These are phyloP conservation scores for Halophytophthora batemanensis DNA, from an alignment of 352 stramenopile species.

Conservation along the genomic window DNA sequence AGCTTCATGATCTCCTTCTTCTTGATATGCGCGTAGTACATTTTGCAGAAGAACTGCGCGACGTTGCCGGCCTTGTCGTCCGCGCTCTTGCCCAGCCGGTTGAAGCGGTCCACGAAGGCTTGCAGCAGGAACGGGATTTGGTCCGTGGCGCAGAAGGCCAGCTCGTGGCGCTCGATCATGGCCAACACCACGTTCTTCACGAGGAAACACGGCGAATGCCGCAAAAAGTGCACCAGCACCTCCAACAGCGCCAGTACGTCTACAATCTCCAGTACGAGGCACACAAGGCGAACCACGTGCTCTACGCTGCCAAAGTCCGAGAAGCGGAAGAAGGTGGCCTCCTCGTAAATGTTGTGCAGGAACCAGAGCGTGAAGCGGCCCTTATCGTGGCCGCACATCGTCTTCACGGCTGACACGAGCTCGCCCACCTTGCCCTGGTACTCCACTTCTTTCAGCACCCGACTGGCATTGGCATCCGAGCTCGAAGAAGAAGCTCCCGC, in stretches of 20 bases:
- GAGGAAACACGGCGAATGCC: conserved; percentile 65
- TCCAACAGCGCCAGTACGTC: conserved; percentile 79
- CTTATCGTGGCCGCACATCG: conserved; percentile 85
- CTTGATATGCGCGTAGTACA: conserved; percentile 83
- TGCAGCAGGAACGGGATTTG: conserved; percentile 81
- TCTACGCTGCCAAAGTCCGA: conserved; percentile 83
- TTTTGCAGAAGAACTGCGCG: conserved; percentile 79
- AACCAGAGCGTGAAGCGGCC: conserved; percentile 81
- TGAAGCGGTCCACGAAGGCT: conserved; percentile 81
- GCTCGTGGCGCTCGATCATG: conserved; percentile 82
- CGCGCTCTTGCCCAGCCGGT: conserved; percentile 58
- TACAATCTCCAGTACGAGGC: conserved; percentile 79
- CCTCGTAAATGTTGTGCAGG: conserved; percentile 79
- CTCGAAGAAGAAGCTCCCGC: conserved; percentile 7
- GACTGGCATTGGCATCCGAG: conserved; percentile 36
- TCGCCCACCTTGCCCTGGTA: conserved; percentile 84
- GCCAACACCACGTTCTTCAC: conserved; percentile 82
- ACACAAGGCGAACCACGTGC: conserved; percentile 77
- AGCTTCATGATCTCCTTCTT: conserved; percentile 80
- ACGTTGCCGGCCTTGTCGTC: conserved; percentile 73
- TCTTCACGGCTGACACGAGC: conserved; percentile 82
- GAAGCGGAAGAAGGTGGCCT: conserved; percentile 76
- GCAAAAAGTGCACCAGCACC: conserved; percentile 79
- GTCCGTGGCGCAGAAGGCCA: conserved; percentile 77
- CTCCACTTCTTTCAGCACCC: conserved; percentile 71